Evolutionary conservation across 2,329 filamentous ascomycete species (phyloP).

Genomic region (Nectriaceae sp.): DNA sequence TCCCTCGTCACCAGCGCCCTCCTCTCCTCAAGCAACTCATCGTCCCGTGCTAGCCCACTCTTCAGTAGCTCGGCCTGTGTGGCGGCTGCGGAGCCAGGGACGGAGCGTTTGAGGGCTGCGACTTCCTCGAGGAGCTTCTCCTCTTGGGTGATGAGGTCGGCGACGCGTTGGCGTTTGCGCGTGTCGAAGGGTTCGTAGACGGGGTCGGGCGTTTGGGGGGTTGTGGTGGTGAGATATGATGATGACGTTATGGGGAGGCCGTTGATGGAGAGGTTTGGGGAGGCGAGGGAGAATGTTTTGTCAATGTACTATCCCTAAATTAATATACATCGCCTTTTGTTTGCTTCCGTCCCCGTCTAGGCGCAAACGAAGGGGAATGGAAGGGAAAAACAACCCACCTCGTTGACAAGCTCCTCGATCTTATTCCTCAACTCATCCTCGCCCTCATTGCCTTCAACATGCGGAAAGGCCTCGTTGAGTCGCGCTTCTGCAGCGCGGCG

Average conservation of each 20-base stretch:
- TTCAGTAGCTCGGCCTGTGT: constrained; percentile 43
- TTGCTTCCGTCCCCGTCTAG: too few relatives aligned
- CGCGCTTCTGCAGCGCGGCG: constrained; percentile 67
- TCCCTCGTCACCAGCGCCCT: constrained; percentile 21
- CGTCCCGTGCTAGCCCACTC: constrained; percentile 47
- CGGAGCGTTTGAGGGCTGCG: constrained; percentile 57
- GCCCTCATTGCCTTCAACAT: constrained; percentile 49
- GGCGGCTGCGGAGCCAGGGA: constrained; percentile 48
- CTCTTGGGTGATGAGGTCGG: constrained; percentile 62
- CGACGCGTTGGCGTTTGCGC: constrained; percentile 59
- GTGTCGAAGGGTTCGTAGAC: constrained; percentile 62
- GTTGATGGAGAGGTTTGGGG: constrained; percentile 64
- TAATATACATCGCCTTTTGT: too few relatives aligned
- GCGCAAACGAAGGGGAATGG: too few relatives aligned
- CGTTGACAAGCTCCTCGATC: constrained; percentile 61
- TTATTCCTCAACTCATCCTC: constrained; percentile 59
- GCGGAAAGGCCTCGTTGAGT: constrained; percentile 69
- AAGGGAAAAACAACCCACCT: constrained; percentile 53
- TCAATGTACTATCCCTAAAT: constrained; percentile 55
- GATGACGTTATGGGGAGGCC: constrained; percentile 52
- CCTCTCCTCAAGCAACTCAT: constrained; percentile 41
- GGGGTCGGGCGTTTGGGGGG: constrained; percentile 23
- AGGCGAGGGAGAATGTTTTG: constrained; percentile 59
- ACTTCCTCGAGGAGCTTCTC: constrained; percentile 66
- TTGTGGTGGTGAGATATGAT: constrained; percentile 36